A percentile compares a stretch with the other conserved stretches of the same genome.
These are phyloP conservation scores for Arthroderma sp. DNA, from an alignment of 2,329 filamentous ascomycete species.

Conservation along the genomic window DNA sequence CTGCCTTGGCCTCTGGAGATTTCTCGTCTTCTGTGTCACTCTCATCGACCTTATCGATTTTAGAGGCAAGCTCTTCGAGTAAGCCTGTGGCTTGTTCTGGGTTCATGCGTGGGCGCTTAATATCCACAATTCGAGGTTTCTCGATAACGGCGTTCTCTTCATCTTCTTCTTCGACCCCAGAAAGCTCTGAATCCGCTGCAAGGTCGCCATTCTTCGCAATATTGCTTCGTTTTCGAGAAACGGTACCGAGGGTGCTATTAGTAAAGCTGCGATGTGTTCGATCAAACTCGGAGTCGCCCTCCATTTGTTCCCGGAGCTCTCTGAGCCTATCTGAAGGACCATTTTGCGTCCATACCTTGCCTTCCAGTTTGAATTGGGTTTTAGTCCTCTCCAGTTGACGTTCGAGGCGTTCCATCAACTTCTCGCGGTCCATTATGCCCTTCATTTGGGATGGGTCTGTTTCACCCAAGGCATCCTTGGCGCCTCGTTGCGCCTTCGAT, in stretches of 20 bases:
- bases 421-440: constrained; percentile 85
- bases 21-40: constrained; percentile 52
- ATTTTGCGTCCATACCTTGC: constrained; percentile 74
- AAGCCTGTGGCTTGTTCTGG: constrained; percentile 52
- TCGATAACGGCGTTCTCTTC: constrained; percentile 57
- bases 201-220: constrained; percentile 26
- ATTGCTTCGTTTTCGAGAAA: constrained; percentile 44
- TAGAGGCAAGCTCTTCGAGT: constrained; percentile 59
- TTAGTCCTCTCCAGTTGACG: constrained; percentile 94
- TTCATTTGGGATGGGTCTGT: constrained; percentile 66
- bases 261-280: constrained; percentile 52
- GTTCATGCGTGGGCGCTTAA: constrained; percentile 53
- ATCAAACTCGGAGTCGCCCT: constrained; percentile 45
- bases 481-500: constrained; percentile 54
- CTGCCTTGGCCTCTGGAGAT: constrained; percentile 5
- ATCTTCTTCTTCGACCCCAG: constrained; percentile 42
- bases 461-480: constrained; percentile 40
- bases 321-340: constrained; percentile 85
- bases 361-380: constrained; percentile 94
- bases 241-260: constrained; percentile 60
- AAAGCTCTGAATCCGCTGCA: constrained; percentile 34
- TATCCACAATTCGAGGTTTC: constrained; percentile 65
- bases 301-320: constrained; percentile 90
- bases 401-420: constrained; percentile 83
- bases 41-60: constrained; percentile 59